Base-by-base conservation (phyloP, 2,329 filamentous ascomycete species). In the Fusarium multiceps region DNA sequence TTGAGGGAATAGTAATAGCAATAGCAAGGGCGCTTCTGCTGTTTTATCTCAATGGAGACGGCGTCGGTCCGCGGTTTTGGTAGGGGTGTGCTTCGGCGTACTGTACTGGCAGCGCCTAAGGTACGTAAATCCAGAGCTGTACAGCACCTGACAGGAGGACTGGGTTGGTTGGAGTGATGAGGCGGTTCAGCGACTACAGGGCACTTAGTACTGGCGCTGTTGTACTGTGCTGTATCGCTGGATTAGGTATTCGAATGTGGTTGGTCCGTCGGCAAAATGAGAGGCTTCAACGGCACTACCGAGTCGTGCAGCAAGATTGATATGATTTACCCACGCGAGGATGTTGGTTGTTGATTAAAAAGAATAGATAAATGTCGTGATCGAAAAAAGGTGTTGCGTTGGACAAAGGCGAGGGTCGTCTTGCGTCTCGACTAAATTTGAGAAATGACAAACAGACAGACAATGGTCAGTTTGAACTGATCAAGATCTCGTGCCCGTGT, bases 81-180 rank as follows among this genome's bases (percentile, higher is more conserved):
- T 43, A 45, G 67, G 59, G 68, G 72, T 75, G 72, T 34, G 66
- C 49, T 61, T 72, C 50, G 60, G 66, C 63, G 72, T 75, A 75
- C 64, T 69, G 16, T 2, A n/a, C 32, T 37, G 63, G 60, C 48
- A 69, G 57, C 50, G 63, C 59, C 66, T 50, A 59, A 49, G 53
- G 63, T 74, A 74, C 72, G 63, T 64, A 46, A 41, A 48, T 45
- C 27, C 10, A 18, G 28, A 54, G 59, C 45, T 55, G 51, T 42
- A 37, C 45, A 60, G 63, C n/a, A 55, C 61, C 59, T 62, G 63
- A 75, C 73, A 75, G 34, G 18, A 37, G 55, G 51, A 57, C 43
- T 53, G 51, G 63, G 60, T 57, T 58, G 59, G 59, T 55, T 55
- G 58, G 21, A 46, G 55, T 51, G 49, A 70, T 51, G 67, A 66